Evolutionary conservation across 1,284 basidiomycete species (phyloP).

Genomic region (Sutorius eximius): DNA sequence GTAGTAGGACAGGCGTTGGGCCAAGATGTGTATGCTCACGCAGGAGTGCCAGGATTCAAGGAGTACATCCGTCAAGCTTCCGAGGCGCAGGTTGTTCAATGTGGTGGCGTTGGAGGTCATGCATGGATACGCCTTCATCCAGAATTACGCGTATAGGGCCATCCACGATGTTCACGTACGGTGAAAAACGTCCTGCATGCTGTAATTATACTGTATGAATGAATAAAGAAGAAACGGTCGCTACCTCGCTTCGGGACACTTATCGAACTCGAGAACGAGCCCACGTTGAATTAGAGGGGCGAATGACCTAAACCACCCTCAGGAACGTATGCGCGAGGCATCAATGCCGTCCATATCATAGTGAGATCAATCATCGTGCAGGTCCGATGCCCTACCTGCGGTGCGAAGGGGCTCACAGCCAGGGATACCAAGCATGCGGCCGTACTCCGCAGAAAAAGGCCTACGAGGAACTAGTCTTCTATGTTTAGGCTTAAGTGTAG

Average conservation of each 20-base stretch:
- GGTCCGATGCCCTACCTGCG: background rate
- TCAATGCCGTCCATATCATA: background rate
- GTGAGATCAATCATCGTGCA: background rate
- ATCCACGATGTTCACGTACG: conserved; percentile 9
- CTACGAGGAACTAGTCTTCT: background rate
- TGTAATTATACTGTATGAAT: conserved; percentile 15
- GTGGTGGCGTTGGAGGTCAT: conserved; percentile 34
- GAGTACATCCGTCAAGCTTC: conserved; percentile 34
- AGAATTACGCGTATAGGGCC: conserved; percentile 20
- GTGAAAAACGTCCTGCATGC: conserved; percentile 3
- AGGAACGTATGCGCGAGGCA: conserved; percentile 9
- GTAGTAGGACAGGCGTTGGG: conserved; percentile 25
- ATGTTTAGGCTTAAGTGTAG: background rate
- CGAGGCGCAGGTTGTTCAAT: conserved; percentile 33
- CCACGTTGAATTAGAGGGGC: conserved; percentile 1
- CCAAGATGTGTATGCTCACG: conserved; percentile 29
- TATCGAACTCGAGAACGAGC: background rate
- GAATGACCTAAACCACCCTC: conserved; percentile 11
- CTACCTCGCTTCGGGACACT: conserved; percentile 1
- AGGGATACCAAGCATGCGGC: background rate
- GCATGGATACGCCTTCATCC: conserved; percentile 41
- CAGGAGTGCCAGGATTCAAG: conserved; percentile 34
- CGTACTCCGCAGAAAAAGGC: background rate
- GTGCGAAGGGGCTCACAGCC: background rate
- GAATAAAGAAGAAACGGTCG: conserved; percentile 1